Percentiles rank a stretch among this genome's conserved stretches.
phyloP scores from a whole-genome alignment of 441 rosid species.

The Croton laevigatus region DNA sequence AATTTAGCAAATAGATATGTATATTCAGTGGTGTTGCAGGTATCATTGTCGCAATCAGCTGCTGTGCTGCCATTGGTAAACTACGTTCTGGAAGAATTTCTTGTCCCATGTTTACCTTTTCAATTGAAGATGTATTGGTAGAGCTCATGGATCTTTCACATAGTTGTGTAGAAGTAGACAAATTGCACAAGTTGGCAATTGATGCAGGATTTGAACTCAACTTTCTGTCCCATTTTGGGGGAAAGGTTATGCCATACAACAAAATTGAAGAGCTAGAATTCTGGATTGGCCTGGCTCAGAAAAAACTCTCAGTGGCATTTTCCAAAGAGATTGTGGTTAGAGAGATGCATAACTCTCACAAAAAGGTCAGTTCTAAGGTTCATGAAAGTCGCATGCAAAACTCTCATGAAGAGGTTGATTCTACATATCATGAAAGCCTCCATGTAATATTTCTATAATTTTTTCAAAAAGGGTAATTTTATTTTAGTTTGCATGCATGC shows the following conservation, averaged over 20 bases:
- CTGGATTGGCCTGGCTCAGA: constrained; percentile 70
- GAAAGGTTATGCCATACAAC: constrained; percentile 41
- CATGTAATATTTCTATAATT: neutral
- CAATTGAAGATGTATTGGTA: constrained; percentile 37
- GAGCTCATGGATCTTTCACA: constrained; percentile 61
- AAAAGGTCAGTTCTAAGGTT: constrained; percentile 35
- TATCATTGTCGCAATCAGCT: constrained; percentile 53
- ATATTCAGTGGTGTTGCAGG: constrained; percentile 78
- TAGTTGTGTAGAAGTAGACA: constrained; percentile 48
- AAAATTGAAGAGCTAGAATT: constrained; percentile 58
- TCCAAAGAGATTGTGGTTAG: constrained; percentile 33
- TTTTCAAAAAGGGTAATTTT: neutral
- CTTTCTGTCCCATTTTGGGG: constrained; percentile 62
- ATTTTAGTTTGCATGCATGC: neutral
- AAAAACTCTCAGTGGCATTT: constrained; percentile 53
- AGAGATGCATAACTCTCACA: constrained; percentile 20
- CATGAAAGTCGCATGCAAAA: constrained; percentile 7
- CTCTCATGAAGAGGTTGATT: constrained; percentile 38
- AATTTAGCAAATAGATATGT: constrained; percentile 28
- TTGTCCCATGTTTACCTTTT: constrained; percentile 34
- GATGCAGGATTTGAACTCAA: constrained; percentile 61
- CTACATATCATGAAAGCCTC: constrained; percentile 3
- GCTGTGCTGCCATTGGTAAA: constrained; percentile 57
- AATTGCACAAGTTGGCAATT: constrained; percentile 50
- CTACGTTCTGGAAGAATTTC: constrained; percentile 43